These are phyloP conservation scores for Cadophora sp. DNA, from an alignment of 2,329 filamentous ascomycete species.

Conservation along the genomic window DNA sequence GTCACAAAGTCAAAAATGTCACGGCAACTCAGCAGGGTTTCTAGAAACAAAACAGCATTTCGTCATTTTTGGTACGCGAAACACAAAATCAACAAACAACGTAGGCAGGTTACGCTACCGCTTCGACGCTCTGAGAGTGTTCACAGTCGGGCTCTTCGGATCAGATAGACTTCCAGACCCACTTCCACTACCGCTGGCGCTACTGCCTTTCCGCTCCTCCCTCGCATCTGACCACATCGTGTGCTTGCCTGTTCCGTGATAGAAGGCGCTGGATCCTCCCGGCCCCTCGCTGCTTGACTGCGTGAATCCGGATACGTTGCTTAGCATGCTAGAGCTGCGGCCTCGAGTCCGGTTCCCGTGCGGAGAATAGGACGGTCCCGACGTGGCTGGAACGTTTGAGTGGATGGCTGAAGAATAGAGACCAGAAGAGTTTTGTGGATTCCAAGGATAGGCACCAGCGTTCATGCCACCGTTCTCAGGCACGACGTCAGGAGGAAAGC, in stretches of 20 bases:
- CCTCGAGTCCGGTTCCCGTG: constrained; percentile 49
- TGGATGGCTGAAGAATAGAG: constrained; percentile 20
- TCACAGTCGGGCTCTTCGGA: constrained; percentile 55
- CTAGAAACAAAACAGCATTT: constrained; percentile 20
- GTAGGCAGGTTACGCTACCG: constrained; percentile 15
- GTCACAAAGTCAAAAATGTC: constrained; percentile 5
- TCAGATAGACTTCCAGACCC: constrained; percentile 54
- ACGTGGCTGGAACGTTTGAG: constrained; percentile 21
- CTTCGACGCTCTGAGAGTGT: constrained; percentile 26
- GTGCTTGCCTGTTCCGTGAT: constrained; percentile 22
- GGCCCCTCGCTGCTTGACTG: constrained; percentile 61
- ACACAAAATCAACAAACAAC: constrained; percentile 11
- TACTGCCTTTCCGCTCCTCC: constrained; percentile 33
- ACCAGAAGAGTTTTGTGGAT: constrained; percentile 27
- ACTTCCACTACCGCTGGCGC: constrained; percentile 34
- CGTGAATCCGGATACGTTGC: constrained; percentile 70
- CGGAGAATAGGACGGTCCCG: constrained; percentile 19
- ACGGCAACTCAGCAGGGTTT: background rate
- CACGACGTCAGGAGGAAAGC: constrained; percentile 22
- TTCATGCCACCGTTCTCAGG: constrained; percentile 29
- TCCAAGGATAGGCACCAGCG: constrained; percentile 36
- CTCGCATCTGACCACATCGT: constrained; percentile 33
- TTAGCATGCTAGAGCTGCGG: constrained; percentile 71
- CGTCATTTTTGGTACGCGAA: constrained; percentile 18
- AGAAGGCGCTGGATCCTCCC: constrained; percentile 13